Percentiles rank a stretch among this genome's conserved stretches.
Evolutionary conservation across 169 alveolate species (phyloP).

Genomic region (Cryptosporidium tyzzeri): DNA sequence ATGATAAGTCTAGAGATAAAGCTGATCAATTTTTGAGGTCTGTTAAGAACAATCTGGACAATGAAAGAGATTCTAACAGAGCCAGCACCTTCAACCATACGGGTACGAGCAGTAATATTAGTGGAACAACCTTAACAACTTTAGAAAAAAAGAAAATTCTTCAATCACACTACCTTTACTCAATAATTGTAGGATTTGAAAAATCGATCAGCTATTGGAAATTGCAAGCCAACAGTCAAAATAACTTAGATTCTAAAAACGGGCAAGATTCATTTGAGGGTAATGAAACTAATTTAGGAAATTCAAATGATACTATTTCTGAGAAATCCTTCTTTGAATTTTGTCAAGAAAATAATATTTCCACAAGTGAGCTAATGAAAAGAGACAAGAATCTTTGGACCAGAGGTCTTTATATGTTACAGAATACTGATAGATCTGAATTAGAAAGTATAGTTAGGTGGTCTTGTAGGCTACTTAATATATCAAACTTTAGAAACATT

Average conservation of each 20-base stretch:
- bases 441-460: constrained; percentile 67
- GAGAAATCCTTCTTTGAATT: constrained; percentile 35
- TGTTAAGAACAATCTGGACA: constrained; percentile 14
- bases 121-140: background rate
- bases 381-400: constrained; percentile 65
- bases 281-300: background rate
- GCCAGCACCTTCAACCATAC: background rate
- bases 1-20: constrained; percentile 55
- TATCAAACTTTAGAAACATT: constrained; percentile 54
- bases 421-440: constrained; percentile 39
- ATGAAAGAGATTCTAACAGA: constrained; percentile 7
- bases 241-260: background rate
- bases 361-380: constrained; percentile 69
- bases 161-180: constrained; percentile 62
- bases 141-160: constrained; percentile 56
- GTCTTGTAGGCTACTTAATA: constrained; percentile 61
- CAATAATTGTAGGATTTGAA: constrained; percentile 66
- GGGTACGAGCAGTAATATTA: background rate
- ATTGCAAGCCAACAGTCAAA: background rate
- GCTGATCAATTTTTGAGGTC: constrained; percentile 66
- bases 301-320: background rate
- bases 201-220: constrained; percentile 67
- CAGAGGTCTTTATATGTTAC: constrained; percentile 61
- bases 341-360: constrained; percentile 52
- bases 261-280: background rate